Conservation (phyloP, 805 yeast genomes). For the Saccharomycopsis sp. region DNA sequence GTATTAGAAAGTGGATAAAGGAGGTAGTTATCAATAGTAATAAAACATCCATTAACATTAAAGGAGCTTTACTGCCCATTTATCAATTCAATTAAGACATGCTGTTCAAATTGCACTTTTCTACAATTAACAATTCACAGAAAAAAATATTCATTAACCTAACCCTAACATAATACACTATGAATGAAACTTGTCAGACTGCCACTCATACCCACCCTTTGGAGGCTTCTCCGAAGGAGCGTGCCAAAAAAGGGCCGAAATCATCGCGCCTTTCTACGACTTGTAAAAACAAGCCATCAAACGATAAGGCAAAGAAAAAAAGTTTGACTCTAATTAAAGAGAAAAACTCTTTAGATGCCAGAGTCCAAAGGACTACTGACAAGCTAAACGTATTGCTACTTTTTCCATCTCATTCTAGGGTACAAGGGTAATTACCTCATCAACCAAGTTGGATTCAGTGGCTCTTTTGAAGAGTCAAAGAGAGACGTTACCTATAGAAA, state of each 20-base stretch:
- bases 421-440: constrained; percentile 88
- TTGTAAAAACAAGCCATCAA: constrained; percentile 22
- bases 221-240: constrained; percentile 57
- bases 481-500: constrained; percentile 99
- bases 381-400: constrained; percentile 2
- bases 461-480: constrained; percentile 98
- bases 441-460: constrained; percentile 99
- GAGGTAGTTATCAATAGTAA: no score
- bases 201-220: constrained; percentile 98
- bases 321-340: constrained; percentile 8
- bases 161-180: no score
- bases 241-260: constrained; percentile 84
- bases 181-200: constrained; percentile 99
- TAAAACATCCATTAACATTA: no score
- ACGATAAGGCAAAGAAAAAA: constrained; percentile 42
- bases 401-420: constrained; percentile 77
- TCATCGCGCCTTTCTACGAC: constrained; percentile 89
- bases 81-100: no score
- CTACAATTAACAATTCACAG: no score
- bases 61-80: no score
- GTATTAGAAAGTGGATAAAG: no score
- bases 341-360: background rate
- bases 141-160: no score
- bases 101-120: no score
- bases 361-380: background rate